Conservation (phyloP, 2,329 filamentous ascomycete genomes). For the Thielaviopsis euricoi region DNA sequence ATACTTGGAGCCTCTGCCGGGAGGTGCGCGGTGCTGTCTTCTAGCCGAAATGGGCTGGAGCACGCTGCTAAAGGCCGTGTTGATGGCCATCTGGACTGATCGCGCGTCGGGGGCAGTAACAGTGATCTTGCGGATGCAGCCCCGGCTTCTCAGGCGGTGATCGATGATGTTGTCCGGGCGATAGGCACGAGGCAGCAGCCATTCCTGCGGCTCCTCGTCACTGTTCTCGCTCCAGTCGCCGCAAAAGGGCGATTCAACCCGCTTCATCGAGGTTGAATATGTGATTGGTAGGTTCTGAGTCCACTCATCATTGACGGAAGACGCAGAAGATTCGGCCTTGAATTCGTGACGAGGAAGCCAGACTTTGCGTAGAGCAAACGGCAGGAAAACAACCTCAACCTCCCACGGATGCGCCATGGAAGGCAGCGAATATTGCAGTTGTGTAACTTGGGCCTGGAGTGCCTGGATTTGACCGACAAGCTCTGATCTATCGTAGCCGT, state of each 20-base stretch:
- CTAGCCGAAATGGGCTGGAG: slow-evolving; percentile 18
- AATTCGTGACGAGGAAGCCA: slow-evolving; percentile 37
- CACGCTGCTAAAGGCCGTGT: slow-evolving; percentile 42
- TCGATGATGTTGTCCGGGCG: slow-evolving; percentile 45
- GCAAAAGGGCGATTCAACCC: slow-evolving; percentile 31
- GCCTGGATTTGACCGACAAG: slow-evolving; percentile 33
- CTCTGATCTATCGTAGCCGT: slow-evolving; percentile 26
- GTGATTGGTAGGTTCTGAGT: slow-evolving; percentile 31
- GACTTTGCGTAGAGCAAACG: slow-evolving; percentile 43
- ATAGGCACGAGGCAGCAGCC: slow-evolving; percentile 54
- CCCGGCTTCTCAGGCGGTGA: slow-evolving; percentile 57
- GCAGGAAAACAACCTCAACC: slow-evolving; percentile 59
- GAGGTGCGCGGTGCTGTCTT: background rate
- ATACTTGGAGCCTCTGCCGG: slow-evolving; percentile 18
- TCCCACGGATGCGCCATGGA: slow-evolving; percentile 50
- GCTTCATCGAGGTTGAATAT: slow-evolving; percentile 25
- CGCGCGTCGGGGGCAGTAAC: slow-evolving; percentile 47
- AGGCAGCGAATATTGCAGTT: slow-evolving; percentile 38
- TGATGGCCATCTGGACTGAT: slow-evolving; percentile 49
- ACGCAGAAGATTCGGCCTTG: slow-evolving; percentile 20
- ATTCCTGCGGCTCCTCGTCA: slow-evolving; percentile 33
- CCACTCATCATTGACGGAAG: slow-evolving; percentile 32
- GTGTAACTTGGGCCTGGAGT: slow-evolving; percentile 32
- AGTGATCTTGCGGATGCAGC: slow-evolving; percentile 47
- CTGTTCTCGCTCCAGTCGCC: slow-evolving; percentile 28